These are phyloP conservation scores for Stachybotrys chartarum DNA, from an alignment of 2,329 filamentous ascomycete genomes.

Conservation along the genomic window DNA sequence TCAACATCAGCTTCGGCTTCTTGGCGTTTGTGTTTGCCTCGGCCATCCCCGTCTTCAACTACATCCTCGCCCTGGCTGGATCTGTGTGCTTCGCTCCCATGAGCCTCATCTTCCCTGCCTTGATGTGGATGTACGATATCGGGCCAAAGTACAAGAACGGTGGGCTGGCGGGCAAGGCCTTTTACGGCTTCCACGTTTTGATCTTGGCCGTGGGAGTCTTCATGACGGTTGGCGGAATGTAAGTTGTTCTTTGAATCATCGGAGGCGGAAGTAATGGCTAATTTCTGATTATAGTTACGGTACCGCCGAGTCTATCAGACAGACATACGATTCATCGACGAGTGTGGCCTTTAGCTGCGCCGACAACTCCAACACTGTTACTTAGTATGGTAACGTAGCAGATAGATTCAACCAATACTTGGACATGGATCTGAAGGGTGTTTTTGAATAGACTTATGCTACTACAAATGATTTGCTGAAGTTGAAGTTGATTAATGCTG, in stretches of 20 bases:
- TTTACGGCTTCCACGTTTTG: slow-evolving; percentile 15
- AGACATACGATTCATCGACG: slow-evolving; percentile 12
- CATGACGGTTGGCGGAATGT: slow-evolving; percentile 18
- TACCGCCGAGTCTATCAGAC: slow-evolving; percentile 14
- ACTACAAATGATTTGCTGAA: no score
- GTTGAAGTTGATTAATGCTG: no score
- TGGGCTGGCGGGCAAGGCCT: slow-evolving; percentile 6
- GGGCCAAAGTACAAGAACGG: slow-evolving; percentile 9
- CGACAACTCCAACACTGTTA: slow-evolving; percentile 15
- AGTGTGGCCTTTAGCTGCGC: slow-evolving; percentile 18
- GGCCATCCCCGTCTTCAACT: slow-evolving; percentile 20
- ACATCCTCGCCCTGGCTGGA: slow-evolving; percentile 22
- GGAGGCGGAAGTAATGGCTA: not conserved
- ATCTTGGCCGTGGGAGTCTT: slow-evolving; percentile 14
- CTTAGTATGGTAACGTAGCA: not conserved
- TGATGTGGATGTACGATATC: slow-evolving; percentile 17
- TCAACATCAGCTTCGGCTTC: slow-evolving; percentile 13
- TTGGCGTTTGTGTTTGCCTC: slow-evolving; percentile 14
- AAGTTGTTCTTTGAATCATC: slow-evolving; percentile 7
- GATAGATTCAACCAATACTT: no score
- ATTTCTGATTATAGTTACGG: slow-evolving; percentile 11
- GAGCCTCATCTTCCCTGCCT: slow-evolving; percentile 17
- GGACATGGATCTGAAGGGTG: no score
- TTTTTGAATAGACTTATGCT: no score
- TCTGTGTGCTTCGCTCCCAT: slow-evolving; percentile 21